Conservation (phyloP, 306 rosid genomes). For the Casuarina glauca region DNA sequence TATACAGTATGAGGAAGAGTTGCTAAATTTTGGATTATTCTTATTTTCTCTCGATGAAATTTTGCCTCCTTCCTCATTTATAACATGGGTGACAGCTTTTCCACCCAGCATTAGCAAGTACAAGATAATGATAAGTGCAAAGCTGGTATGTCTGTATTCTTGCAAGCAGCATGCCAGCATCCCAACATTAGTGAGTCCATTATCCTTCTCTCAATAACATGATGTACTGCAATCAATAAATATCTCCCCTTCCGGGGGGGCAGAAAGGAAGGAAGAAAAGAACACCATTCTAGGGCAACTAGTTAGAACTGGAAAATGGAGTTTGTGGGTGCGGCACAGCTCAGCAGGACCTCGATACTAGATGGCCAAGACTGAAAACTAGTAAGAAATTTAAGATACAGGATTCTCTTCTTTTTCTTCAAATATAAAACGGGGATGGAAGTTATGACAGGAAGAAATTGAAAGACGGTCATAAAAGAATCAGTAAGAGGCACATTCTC, state of each 20-base stretch:
- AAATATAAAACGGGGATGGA: neutral
- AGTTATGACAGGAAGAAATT: neutral
- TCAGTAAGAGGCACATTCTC: neutral
- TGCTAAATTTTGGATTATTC: no score
- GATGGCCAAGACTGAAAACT: neutral
- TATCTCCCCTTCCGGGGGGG: neutral
- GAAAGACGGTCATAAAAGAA: neutral
- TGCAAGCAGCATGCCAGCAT: slow-evolving; percentile 1
- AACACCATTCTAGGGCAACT: neutral
- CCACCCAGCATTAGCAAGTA: slow-evolving; percentile 9
- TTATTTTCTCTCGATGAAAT: no score
- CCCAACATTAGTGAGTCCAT: neutral
- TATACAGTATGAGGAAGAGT: neutral
- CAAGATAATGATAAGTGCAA: neutral
- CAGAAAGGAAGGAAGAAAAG: neutral
- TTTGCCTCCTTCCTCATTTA: no score
- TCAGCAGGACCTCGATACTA: neutral
- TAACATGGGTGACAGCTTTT: neutral
- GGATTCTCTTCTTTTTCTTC: neutral
- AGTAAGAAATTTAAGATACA: neutral
- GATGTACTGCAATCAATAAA: neutral
- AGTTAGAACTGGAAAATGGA: neutral
- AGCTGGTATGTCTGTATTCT: neutral
- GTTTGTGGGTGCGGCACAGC: neutral
- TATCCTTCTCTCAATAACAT: neutral